These are phyloP conservation scores for Tetrapisispora phaffii DNA, from an alignment of 805 yeast species.

Conservation along the genomic window DNA sequence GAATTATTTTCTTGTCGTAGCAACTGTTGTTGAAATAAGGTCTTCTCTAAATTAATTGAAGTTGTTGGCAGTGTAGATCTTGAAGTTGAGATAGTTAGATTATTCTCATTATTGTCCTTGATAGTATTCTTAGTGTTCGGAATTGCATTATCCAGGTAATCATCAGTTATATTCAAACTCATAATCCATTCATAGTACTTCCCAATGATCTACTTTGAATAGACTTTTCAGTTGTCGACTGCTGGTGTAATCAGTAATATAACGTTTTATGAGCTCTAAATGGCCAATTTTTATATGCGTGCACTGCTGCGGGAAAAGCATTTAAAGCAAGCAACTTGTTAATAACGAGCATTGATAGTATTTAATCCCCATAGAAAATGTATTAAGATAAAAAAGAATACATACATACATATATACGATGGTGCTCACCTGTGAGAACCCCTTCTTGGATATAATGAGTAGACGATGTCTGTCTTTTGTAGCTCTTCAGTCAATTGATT, in stretches of 20 bases:
- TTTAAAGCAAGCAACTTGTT: too few relatives aligned
- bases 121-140: neutral
- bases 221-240: too few relatives aligned
- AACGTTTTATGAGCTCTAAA: too few relatives aligned
- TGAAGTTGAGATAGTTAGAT: neutral
- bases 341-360: too few relatives aligned
- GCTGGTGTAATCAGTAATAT: too few relatives aligned
- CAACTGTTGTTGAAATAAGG: constrained; percentile 1
- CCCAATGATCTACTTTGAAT: too few relatives aligned
- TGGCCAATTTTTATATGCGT: too few relatives aligned
- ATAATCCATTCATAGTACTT: neutral
- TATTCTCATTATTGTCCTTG: neutral
- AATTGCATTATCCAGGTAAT: neutral
- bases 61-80: constrained; percentile 1
- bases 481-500: neutral
- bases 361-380: too few relatives aligned
- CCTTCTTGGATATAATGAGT: constrained; percentile 4
- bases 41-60: constrained; percentile 1
- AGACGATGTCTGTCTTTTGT: neutral
- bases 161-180: neutral
- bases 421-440: neutral
- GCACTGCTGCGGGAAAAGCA: too few relatives aligned
- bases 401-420: neutral
- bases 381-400: too few relatives aligned
- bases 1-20: neutral